These are phyloP conservation scores for Phoma sp. DNA, from an alignment of 2,329 filamentous ascomycete genomes.

Conservation along the genomic window DNA sequence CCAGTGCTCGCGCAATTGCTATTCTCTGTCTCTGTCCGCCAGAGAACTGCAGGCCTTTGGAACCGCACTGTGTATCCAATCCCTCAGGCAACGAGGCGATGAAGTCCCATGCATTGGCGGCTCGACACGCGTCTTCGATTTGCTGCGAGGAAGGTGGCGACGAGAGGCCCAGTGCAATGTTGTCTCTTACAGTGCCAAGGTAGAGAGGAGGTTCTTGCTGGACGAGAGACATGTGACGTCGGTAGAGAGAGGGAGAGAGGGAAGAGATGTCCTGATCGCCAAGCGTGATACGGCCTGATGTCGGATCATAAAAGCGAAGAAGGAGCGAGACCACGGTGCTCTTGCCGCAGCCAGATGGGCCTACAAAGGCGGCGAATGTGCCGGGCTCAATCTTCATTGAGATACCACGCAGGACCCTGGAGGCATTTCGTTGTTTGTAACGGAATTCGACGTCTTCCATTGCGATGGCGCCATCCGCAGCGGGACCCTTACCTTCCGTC, in stretches of 20 bases:
- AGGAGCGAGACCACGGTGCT: slow-evolving; percentile 90
- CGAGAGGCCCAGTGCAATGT: slow-evolving; percentile 53
- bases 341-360: slow-evolving; percentile 85
- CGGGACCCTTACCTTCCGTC: not conserved
- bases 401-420: slow-evolving; percentile 71
- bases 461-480: slow-evolving; percentile 59
- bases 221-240: slow-evolving; percentile 70
- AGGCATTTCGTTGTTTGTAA: slow-evolving; percentile 82
- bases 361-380: slow-evolving; percentile 59
- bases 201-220: slow-evolving; percentile 55
- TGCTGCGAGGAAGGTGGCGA: slow-evolving; percentile 45
- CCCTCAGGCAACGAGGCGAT: slow-evolving; percentile 34
- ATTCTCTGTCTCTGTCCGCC: slow-evolving; percentile 81
- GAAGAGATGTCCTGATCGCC: slow-evolving; percentile 68
- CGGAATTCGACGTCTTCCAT: slow-evolving; percentile 84
- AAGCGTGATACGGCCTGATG: slow-evolving; percentile 69
- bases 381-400: slow-evolving; percentile 59
- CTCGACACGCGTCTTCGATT: slow-evolving; percentile 58
- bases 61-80: slow-evolving; percentile 20
- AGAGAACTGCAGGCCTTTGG: slow-evolving; percentile 64
- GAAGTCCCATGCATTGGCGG: slow-evolving; percentile 40
- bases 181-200: slow-evolving; percentile 54
- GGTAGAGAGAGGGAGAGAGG: slow-evolving; percentile 57
- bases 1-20: slow-evolving; percentile 72
- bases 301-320: slow-evolving; percentile 89